These are phyloP conservation scores for Solanum verrucosum DNA, from an alignment of 257 asterid genomes.

Conservation along the genomic window DNA sequence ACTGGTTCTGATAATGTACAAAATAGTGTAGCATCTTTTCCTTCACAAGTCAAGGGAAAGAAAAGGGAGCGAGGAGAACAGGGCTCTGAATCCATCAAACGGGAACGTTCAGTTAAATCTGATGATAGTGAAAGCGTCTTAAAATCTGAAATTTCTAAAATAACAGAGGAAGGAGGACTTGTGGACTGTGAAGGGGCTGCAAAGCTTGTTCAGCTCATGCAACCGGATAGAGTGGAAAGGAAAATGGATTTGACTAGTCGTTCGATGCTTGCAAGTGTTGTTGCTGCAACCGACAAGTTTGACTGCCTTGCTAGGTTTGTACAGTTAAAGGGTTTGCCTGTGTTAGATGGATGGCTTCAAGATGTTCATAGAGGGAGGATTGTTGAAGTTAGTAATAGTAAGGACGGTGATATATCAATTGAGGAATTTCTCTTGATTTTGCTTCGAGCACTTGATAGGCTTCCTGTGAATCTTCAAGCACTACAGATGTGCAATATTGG, in stretches of 20 bases:
- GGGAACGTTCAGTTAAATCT: constrained; percentile 20
- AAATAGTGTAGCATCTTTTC: constrained; percentile 9
- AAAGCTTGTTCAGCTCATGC: constrained; percentile 40
- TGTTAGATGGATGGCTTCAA: constrained; percentile 51
- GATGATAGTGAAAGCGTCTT: constrained; percentile 23
- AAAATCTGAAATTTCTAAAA: constrained; percentile 26
- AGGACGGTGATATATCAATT: constrained; percentile 36
- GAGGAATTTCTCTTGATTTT: constrained; percentile 47
- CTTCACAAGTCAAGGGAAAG: constrained; percentile 38
- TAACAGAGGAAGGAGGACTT: constrained; percentile 31
- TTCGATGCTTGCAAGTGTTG: constrained; percentile 35
- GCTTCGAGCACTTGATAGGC: constrained; percentile 49
- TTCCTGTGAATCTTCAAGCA: constrained; percentile 48
- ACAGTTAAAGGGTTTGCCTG: constrained; percentile 44
- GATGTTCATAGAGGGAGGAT: constrained; percentile 38
- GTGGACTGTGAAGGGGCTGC: constrained; percentile 32
- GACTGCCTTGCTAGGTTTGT: constrained; percentile 48
- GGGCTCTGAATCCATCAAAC: constrained; percentile 17
- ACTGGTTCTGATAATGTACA: constrained; percentile 25
- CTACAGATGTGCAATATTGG: constrained; percentile 55
- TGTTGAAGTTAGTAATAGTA: constrained; percentile 19
- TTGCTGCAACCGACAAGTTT: constrained; percentile 41
- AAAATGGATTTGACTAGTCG: constrained; percentile 29
- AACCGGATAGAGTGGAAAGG: constrained; percentile 19
- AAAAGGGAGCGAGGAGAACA: constrained; percentile 40